Evolutionary conservation across 192 early-diverging fungal genomes (phyloP).

Genomic region (Irineochytrium annulatum): DNA sequence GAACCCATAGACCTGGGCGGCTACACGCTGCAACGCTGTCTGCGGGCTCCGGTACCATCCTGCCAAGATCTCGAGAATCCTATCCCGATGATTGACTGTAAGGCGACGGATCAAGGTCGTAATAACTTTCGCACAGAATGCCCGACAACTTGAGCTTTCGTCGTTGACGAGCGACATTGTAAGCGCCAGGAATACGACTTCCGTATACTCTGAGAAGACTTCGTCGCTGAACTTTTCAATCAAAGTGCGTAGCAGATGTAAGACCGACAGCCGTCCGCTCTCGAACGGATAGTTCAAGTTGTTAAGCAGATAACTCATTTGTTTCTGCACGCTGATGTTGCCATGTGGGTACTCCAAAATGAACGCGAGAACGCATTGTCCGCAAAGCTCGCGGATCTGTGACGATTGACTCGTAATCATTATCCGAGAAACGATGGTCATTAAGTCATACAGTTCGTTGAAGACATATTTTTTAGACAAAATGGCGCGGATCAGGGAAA

Average conservation of each 20-base stretch:
- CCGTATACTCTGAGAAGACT: conserved; percentile 67
- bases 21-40: conserved; percentile 69
- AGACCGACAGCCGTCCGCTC: conserved; percentile 83
- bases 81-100: conserved; percentile 55
- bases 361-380: conserved; percentile 81
- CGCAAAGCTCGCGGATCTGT: conserved; percentile 78
- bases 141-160: conserved; percentile 85
- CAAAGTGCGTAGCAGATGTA: conserved; percentile 81
- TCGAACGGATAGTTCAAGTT: conserved; percentile 91
- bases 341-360: conserved; percentile 95
- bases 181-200: conserved; percentile 82
- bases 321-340: conserved; percentile 68
- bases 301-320: conserved; percentile 83
- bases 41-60: conserved; percentile 64
- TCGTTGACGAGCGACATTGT: conserved; percentile 86
- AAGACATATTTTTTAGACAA: conserved; percentile 78
- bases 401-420: conserved; percentile 83
- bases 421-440: conserved; percentile 70
- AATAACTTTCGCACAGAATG: conserved; percentile 77
- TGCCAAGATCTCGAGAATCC: conserved; percentile 63
- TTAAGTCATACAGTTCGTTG: conserved; percentile 90
- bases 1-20: conserved; percentile 81
- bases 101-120: conserved; percentile 62
- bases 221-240: conserved; percentile 76
- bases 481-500: conserved; percentile 83